Evolutionary conservation across 164 flowering plant species (phyloP), one percentile per base, ranked within the genome.

Genomic region (Annona cherimola): DNA sequence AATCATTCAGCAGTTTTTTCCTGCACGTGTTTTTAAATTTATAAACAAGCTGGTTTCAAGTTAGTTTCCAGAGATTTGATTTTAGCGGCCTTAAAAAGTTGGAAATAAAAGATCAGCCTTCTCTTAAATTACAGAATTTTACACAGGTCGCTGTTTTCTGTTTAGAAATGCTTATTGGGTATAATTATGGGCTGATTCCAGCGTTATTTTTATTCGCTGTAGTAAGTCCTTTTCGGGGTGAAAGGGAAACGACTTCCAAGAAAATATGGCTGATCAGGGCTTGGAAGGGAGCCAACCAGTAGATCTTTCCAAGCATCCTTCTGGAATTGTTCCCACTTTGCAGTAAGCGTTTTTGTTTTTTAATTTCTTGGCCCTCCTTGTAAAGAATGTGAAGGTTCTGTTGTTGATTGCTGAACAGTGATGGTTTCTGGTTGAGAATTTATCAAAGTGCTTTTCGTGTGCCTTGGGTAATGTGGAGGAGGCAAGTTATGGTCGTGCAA

Each of bases 201-300:
- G 9, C 14, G 9, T 50, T 16, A 8, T 50, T 50, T 50, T 16
- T 16, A 50, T 62, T 20, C 19, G 20, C 11, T 35, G 19, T 35
- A 35, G 35, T 11, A 2, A 11, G 35, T 7, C 14, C 6, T 62
- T 62, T 62, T 26, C 35, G 35, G 42, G 42, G 65, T 11, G 42
- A 20, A 26, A 62, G 65, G 26, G 35, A 41, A 62, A 62, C 40
- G 65, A 20, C 26, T 62, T 16, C 12, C 20, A 62, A 19, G 40
- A 54, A 60, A 70, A 57, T 7, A 76, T 76, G 79, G 75, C 69
- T 1, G 72, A 72, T 67, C 75, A 76, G 55, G 69, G n/a, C 40
- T 63, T 68, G 75, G 79, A 76, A 63, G 75, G 79, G 67, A 71
- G 71, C 64, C 78, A 76, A 66, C 78, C 78, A 45, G 78, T 76